phyloP scores from a whole-genome alignment of 2,329 filamentous ascomycete species.

The Chaetothyriales sp. region DNA sequence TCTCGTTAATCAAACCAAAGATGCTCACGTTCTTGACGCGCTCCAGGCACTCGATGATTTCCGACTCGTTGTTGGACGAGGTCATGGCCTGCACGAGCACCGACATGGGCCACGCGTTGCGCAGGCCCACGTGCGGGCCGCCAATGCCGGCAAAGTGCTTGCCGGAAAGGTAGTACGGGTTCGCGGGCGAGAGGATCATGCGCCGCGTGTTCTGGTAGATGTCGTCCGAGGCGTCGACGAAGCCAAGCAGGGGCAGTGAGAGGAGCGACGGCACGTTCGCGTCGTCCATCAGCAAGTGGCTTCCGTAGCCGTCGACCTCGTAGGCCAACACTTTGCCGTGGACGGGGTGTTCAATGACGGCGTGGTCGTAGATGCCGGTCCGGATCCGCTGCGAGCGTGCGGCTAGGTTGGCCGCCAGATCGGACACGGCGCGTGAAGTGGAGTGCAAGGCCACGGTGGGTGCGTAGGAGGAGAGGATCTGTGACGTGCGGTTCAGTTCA shows the following conservation, averaged over 20 bases:
- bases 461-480: slow-evolving; percentile 45
- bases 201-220: slow-evolving; percentile 80
- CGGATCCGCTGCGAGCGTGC: slow-evolving; percentile 52
- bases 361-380: slow-evolving; percentile 71
- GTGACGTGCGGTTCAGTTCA: slow-evolving; percentile 63
- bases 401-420: slow-evolving; percentile 34
- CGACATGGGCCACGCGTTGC: slow-evolving; percentile 95
- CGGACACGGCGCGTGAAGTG: slow-evolving; percentile 20
- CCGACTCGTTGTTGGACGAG: slow-evolving; percentile 56
- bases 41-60: slow-evolving; percentile 62
- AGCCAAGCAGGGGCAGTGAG: slow-evolving; percentile 41
- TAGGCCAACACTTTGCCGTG: slow-evolving; percentile 51
- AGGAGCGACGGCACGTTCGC: slow-evolving; percentile 52
- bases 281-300: slow-evolving; percentile 50
- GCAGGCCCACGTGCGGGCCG: slow-evolving; percentile 65
- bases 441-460: background rate
- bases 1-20: slow-evolving; percentile 81
- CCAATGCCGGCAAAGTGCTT: slow-evolving; percentile 74
- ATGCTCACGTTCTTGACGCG: slow-evolving; percentile 62
- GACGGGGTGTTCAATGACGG: slow-evolving; percentile 42
- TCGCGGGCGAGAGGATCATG: slow-evolving; percentile 67
- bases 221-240: slow-evolving; percentile 44
- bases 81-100: slow-evolving; percentile 85
- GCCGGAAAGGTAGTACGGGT: slow-evolving; percentile 79
- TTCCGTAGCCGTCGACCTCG: slow-evolving; percentile 53